A percentile compares a stretch with the other conserved stretches of the same genome.
Conservation (phyloP, 2,329 filamentous ascomycete genomes). For the Aspergillus ochraceoroseus region DNA sequence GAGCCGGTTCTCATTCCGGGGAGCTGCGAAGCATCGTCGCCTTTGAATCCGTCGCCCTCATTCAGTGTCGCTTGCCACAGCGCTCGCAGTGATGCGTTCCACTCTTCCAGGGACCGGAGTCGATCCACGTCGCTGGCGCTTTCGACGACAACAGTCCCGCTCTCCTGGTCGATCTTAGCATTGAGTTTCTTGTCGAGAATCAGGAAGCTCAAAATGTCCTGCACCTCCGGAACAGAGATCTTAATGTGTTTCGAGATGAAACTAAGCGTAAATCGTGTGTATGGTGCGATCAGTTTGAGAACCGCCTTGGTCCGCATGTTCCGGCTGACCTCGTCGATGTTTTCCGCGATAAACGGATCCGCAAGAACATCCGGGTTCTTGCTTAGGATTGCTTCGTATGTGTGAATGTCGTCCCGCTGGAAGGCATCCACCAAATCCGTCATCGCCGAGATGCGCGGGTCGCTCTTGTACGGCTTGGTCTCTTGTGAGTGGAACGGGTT, state of each 20-base stretch:
- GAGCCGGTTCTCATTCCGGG: slow-evolving; percentile 22
- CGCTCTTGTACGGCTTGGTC: slow-evolving; percentile 95
- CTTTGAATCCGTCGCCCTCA: slow-evolving; percentile 64
- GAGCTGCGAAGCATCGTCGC: slow-evolving; percentile 38
- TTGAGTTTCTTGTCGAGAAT: slow-evolving; percentile 85
- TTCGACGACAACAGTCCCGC: slow-evolving; percentile 75
- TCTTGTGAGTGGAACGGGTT: slow-evolving; percentile 98
- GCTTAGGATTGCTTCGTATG: slow-evolving; percentile 81
- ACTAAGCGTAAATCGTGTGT: slow-evolving; percentile 80
- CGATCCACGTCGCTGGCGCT: slow-evolving; percentile 65
- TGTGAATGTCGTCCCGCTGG: slow-evolving; percentile 87
- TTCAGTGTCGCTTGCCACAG: slow-evolving; percentile 70
- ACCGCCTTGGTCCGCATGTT: slow-evolving; percentile 98
- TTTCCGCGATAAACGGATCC: slow-evolving; percentile 95
- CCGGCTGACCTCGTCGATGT: slow-evolving; percentile 96
- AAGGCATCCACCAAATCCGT: slow-evolving; percentile 95
- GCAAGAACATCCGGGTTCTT: slow-evolving; percentile 83
- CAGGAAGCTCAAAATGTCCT: slow-evolving; percentile 91
- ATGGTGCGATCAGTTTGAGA: slow-evolving; percentile 86
- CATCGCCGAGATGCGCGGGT: slow-evolving; percentile 93
- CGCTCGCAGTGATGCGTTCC: slow-evolving; percentile 63
- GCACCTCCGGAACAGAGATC: slow-evolving; percentile 78
- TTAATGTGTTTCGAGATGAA: slow-evolving; percentile 87
- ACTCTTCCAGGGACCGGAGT: slow-evolving; percentile 65
- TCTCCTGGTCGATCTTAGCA: slow-evolving; percentile 84